These are phyloP conservation scores for Eugenia klotzschiana DNA, from an alignment of 441 rosid genomes.

Conservation along the genomic window DNA sequence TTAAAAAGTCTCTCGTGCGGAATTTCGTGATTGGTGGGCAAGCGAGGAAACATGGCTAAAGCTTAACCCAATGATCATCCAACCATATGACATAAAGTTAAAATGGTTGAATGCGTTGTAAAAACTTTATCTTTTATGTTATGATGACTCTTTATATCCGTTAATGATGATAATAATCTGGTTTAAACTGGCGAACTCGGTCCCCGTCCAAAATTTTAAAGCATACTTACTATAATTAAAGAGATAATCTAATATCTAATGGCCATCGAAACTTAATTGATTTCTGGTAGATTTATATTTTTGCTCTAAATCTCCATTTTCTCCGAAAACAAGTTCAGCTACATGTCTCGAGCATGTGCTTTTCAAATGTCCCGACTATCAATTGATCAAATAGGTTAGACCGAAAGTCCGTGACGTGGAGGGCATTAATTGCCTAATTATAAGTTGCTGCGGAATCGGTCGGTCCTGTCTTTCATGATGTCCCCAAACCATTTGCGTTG, in stretches of 20 bases:
- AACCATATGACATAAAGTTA: background rate
- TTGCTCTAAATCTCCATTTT: background rate
- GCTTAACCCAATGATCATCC: background rate
- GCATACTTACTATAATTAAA: background rate
- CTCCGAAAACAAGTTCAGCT: background rate
- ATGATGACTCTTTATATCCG: background rate
- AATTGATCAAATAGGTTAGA: background rate
- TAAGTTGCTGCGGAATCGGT: background rate
- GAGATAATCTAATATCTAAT: background rate
- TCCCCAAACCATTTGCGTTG: background rate
- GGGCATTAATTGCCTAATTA: background rate
- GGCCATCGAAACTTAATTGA: rapidly evolving
- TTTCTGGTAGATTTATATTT: background rate
- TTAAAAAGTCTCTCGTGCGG: background rate
- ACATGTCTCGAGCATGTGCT: background rate
- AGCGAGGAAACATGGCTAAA: background rate
- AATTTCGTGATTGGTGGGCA: background rate
- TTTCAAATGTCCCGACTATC: background rate
- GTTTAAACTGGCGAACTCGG: background rate
- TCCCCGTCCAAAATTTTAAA: background rate
- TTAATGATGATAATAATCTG: background rate
- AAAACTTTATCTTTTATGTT: background rate
- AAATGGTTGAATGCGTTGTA: background rate
- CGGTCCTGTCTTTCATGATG: background rate
- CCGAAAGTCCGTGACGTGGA: background rate